Conservation (phyloP, 495 filamentous ascomycete genomes). For the Hypoxylon fragiforme region DNA sequence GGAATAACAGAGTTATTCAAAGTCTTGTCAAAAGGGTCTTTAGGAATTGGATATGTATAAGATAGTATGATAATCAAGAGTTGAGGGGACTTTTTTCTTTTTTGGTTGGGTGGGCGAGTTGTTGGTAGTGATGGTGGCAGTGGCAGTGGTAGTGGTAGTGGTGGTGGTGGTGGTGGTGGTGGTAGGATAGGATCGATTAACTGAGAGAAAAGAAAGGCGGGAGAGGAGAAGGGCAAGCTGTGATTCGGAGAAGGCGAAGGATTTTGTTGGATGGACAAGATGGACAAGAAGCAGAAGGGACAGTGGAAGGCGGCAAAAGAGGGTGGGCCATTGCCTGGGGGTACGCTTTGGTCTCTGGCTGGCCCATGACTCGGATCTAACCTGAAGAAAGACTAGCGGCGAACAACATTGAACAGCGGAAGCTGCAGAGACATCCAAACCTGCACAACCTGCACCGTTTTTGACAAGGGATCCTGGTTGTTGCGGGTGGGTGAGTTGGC, state of each 20-base stretch:
- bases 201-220: constrained; percentile 35
- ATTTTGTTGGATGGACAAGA: constrained; percentile 42
- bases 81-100: constrained; percentile 41
- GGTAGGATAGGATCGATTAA: constrained; percentile 7
- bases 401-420: constrained; percentile 26
- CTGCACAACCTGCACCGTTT: constrained; percentile 12
- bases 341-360: constrained; percentile 30
- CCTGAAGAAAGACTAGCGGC: constrained; percentile 13
- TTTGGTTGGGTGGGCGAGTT: too few relatives aligned
- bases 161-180: too few relatives aligned
- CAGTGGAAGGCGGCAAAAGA: constrained; percentile 33
- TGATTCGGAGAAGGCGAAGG: constrained; percentile 42
- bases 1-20: constrained; percentile 6
- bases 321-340: constrained; percentile 23
- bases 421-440: constrained; percentile 25
- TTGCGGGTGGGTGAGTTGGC: neutral
- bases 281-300: constrained; percentile 25
- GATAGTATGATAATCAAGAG: constrained; percentile 36
- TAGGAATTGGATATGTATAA: constrained; percentile 27
- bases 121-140: too few relatives aligned
- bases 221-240: constrained; percentile 34
- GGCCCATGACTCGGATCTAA: constrained; percentile 20
- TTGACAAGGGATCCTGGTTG: neutral
- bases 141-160: too few relatives aligned
- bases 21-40: constrained; percentile 9